A percentile compares a stretch with the other conserved stretches of the same genome.
These are phyloP conservation scores for Fonsecaea erecta DNA, from an alignment of 2,329 filamentous ascomycete genomes.

Conservation along the genomic window DNA sequence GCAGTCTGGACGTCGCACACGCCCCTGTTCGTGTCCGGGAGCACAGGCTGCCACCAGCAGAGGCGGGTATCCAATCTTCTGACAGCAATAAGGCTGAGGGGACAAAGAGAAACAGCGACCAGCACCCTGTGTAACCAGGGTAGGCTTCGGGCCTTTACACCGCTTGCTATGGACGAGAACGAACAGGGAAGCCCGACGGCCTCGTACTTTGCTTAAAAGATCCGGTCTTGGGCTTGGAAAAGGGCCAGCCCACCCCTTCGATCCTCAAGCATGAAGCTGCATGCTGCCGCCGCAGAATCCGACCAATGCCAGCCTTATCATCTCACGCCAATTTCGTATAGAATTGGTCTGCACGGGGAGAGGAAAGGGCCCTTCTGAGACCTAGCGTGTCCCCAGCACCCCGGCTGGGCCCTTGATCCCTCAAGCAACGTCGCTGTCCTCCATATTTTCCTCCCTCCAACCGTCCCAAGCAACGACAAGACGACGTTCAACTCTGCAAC, in stretches of 20 bases:
- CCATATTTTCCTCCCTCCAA: background rate
- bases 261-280: background rate
- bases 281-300: background rate
- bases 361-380: background rate
- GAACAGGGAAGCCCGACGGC: background rate
- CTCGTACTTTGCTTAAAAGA: background rate
- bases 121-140: background rate
- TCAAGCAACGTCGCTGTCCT: background rate
- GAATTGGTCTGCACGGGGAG: background rate
- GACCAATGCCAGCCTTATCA: background rate
- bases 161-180: background rate
- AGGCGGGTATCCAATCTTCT: background rate
- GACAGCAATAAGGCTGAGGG: background rate
- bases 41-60: background rate
- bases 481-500: background rate
- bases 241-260: background rate
- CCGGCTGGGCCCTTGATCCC: background rate
- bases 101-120: background rate
- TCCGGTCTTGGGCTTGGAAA: background rate
- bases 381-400: too few species aligned
- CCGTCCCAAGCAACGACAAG: background rate
- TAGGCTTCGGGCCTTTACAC: background rate
- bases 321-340: background rate
- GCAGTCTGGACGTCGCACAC: background rate
- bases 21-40: background rate